phyloP scores from a whole-genome alignment of 2,329 filamentous ascomycete genomes.

The Akanthomyces uredinophilus region DNA sequence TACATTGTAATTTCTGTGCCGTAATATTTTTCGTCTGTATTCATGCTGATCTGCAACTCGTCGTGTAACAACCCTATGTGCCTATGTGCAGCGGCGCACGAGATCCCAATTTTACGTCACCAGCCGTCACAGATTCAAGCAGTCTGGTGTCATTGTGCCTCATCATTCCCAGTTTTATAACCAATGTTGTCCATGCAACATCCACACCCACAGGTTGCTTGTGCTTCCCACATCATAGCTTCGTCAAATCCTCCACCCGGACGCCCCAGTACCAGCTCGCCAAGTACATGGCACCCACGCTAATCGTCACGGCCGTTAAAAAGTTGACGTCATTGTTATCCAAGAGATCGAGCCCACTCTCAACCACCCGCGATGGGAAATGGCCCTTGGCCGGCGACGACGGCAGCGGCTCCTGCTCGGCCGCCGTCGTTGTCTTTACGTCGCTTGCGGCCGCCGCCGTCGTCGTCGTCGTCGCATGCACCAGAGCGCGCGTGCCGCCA shows the following conservation, averaged over 20 bases:
- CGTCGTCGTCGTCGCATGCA: conserved; percentile 32
- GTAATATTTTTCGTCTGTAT: neutral
- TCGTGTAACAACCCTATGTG: neutral
- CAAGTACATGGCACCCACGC: conserved; percentile 66
- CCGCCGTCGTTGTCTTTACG: conserved; percentile 29
- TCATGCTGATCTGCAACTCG: neutral
- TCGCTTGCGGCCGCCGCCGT: conserved; percentile 32
- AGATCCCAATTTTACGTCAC: neutral
- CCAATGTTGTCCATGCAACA: neutral
- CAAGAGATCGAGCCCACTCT: conserved; percentile 67
- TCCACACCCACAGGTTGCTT: neutral
- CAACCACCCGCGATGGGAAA: conserved; percentile 57
- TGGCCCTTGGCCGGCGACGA: conserved; percentile 29
- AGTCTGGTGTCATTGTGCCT: neutral
- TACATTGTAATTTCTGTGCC: neutral
- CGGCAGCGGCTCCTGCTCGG: conserved; percentile 39
- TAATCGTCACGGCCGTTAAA: conserved; percentile 81
- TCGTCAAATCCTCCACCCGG: conserved; percentile 39
- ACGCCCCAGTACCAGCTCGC: conserved; percentile 58
- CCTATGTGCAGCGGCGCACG: neutral
- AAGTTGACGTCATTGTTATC: conserved; percentile 97
- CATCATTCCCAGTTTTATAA: neutral
- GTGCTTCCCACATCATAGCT: neutral
- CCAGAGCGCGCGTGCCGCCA: conserved; percentile 59
- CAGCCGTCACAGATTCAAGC: neutral